A percentile compares a stretch with the other conserved stretches of the same genome.
phyloP scores from a whole-genome alignment of 306 rosid genomes.

The Cucurbita maxima region DNA sequence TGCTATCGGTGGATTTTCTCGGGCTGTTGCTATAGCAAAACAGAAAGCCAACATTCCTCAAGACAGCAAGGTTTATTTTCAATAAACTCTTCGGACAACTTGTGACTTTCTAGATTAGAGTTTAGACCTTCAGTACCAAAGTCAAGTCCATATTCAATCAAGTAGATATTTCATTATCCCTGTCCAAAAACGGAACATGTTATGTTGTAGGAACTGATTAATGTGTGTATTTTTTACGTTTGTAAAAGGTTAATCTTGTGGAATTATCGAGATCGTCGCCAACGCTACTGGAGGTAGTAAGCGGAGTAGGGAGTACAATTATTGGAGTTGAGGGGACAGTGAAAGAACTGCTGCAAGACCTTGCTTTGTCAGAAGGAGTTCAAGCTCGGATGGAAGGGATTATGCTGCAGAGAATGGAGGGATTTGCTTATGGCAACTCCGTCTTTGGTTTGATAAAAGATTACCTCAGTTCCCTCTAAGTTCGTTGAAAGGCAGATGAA shows the following conservation, averaged over 20 bases:
- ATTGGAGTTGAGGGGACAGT: slow-evolving; percentile 53
- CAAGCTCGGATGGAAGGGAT: slow-evolving; percentile 93
- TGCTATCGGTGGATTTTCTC: slow-evolving; percentile 83
- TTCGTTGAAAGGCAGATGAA: not conserved
- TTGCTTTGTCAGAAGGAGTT: slow-evolving; percentile 51
- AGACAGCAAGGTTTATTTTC: slow-evolving; percentile 41
- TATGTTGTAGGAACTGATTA: not conserved
- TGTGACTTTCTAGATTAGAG: not conserved
- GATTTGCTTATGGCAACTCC: slow-evolving; percentile 44
- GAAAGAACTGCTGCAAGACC: slow-evolving; percentile 38
- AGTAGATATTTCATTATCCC: not conserved
- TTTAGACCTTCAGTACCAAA: not conserved
- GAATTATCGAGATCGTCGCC: slow-evolving; percentile 73
- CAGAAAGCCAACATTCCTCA: slow-evolving; percentile 82
- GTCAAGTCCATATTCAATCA: no score
- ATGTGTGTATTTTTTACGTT: not conserved
- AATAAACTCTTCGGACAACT: not conserved
- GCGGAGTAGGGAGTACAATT: slow-evolving; percentile 48
- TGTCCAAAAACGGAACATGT: slow-evolving; percentile 5
- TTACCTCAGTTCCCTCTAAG: slow-evolving; percentile 44
- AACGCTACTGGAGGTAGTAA: slow-evolving; percentile 52
- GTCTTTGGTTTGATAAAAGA: slow-evolving; percentile 47
- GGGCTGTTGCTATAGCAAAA: slow-evolving; percentile 87
- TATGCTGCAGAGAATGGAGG: slow-evolving; percentile 67
- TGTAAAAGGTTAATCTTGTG: slow-evolving; percentile 59